Evolutionary conservation across 73 alveolate species (phyloP), one percentile per base, ranked within the genome.

Genomic region (Stentor roeselii): DNA sequence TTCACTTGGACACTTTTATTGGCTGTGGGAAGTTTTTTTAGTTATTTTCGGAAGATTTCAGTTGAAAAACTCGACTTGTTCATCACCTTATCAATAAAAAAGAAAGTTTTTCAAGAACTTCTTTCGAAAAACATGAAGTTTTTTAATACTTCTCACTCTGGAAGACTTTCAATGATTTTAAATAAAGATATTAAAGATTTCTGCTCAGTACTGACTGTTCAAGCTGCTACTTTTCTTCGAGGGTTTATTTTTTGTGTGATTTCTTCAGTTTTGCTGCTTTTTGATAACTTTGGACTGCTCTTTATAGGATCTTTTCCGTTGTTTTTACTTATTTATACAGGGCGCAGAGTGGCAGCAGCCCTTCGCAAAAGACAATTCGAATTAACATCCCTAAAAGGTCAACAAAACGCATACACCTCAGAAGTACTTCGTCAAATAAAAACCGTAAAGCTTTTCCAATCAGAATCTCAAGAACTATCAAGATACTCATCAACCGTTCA

Each of bases 401-500:
- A 67, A 32, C 80, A 27, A 27, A 67, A 67, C 41, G 21, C 80
- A 21, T 67, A 21, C 34, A 32, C 80, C 0, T 40, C 21, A 67
- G 80, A 67, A 30, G 34, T 21, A 30, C 41, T 67, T 67, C 27
- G n/a, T 1, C 80, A 67, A 40, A 67, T 67, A 67, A n/a, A 34
- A 21, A 67, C 80, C 21, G 37, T 67, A 27, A 67, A 67, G 80
- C 80, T 21, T 67, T 67, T 67, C 37, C n/a, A 15, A 27, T 36
- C 80, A 1, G 80, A 67, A 67, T 15, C 41, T 0, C n/a, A 27
- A 27, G 80, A 67, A 32, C 41, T 67, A 21, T 14, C 21, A 21
- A 67, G 34, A 30, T 67, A 30, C 41, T 21, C 41, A 34, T 21
- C n/a, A 67, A n/a, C 11, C 27, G 27, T 14, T 21, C 0, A 21